Percentiles rank a stretch among this genome's conserved stretches.
Evolutionary conservation across 306 rosid species (phyloP).

Genomic region (Vigna radiata): DNA sequence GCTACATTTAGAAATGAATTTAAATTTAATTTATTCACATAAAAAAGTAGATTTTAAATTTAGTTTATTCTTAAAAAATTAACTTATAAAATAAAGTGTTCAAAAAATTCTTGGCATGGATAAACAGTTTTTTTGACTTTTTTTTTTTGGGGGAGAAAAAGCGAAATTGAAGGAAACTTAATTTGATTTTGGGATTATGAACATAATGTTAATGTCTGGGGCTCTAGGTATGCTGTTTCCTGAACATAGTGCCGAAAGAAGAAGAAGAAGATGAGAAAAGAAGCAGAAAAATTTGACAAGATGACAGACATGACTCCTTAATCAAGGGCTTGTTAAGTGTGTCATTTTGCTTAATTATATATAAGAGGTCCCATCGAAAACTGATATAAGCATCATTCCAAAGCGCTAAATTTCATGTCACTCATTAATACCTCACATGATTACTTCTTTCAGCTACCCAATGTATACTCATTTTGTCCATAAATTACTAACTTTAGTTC

Average conservation of each 20-base stretch:
- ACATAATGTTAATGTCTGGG: conserved; percentile 15
- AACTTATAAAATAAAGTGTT: not conserved
- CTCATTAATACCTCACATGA: conserved; percentile 43
- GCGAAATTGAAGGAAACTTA: conserved; percentile 8
- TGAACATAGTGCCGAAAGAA: conserved; percentile 37
- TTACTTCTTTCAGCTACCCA: conserved; percentile 11
- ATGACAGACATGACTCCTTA: conserved; percentile 50
- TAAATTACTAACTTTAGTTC: not conserved
- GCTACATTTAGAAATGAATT: no score
- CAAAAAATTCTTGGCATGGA: not conserved
- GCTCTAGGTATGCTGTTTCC: conserved; percentile 38
- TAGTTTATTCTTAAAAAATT: no score
- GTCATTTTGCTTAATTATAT: conserved; percentile 16
- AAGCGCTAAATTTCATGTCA: conserved; percentile 44
- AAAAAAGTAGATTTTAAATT: no score
- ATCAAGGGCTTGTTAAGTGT: conserved; percentile 43
- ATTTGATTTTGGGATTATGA: conserved; percentile 11
- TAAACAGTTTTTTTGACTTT: conserved; percentile 11
- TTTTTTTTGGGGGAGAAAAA: not conserved
- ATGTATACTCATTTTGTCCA: not conserved
- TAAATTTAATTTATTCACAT: no score
- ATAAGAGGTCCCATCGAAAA: conserved; percentile 12
- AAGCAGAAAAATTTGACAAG: conserved; percentile 46
- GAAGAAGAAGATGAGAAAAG: conserved; percentile 22
- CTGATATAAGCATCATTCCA: conserved; percentile 3